Percentiles rank a stretch among this genome's conserved stretches.
phyloP scores from a whole-genome alignment of 495 filamentous ascomycete genomes.

The Penicillium mononematosum region DNA sequence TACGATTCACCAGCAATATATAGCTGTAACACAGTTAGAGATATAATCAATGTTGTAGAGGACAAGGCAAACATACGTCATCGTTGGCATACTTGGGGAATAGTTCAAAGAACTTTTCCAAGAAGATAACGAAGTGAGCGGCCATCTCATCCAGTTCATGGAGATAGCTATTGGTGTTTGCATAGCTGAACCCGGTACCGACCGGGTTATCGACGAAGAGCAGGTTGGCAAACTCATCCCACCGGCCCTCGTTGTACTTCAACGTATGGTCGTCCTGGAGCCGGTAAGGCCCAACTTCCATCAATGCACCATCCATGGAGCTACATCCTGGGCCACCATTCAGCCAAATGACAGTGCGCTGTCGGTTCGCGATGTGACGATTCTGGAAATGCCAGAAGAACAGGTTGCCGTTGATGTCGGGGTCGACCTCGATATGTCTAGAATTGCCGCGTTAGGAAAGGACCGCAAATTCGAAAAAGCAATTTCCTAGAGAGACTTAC shows the following conservation, averaged over 20 bases:
- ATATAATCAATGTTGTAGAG: constrained; percentile 5
- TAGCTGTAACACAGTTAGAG: constrained; percentile 58
- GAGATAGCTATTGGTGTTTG: constrained; percentile 79
- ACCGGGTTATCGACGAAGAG: constrained; percentile 97
- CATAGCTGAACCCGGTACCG: constrained; percentile 94
- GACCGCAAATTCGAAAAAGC: neutral
- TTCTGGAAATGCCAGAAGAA: constrained; percentile 99
- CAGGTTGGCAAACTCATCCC: constrained; percentile 96
- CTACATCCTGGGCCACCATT: constrained; percentile 97
- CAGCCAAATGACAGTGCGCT: constrained; percentile 93
- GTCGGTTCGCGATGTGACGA: constrained; percentile 86
- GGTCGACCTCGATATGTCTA: constrained; percentile 88
- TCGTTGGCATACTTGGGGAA: constrained; percentile 93
- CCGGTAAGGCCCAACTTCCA: constrained; percentile 95
- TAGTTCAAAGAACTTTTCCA: constrained; percentile 84
- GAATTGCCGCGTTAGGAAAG: constrained; percentile 27
- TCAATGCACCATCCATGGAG: constrained; percentile 93
- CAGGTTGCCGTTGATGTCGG: constrained; percentile 80
- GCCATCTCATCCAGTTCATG: constrained; percentile 88
- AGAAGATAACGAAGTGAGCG: constrained; percentile 77
- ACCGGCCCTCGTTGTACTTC: constrained; percentile 82
- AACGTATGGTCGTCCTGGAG: constrained; percentile 73
- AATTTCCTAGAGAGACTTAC: constrained; percentile 49
- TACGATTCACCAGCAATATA: constrained; percentile 96
- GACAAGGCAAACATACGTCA: constrained; percentile 63